Conservation (phyloP, 2,329 filamentous ascomycete species). For the Neobulgaria alba region DNA sequence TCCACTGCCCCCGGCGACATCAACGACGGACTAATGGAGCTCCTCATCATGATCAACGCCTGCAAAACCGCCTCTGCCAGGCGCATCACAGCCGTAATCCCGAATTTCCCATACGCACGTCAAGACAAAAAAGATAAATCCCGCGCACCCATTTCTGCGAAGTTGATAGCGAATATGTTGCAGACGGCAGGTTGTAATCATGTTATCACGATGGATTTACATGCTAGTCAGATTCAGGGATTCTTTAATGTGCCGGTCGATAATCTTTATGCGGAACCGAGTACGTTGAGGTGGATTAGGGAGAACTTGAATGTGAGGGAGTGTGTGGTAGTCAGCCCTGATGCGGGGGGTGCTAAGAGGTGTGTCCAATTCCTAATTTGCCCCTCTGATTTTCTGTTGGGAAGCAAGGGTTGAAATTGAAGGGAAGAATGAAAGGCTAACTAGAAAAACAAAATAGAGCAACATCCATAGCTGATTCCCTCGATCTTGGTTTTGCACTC, state of each 20-base stretch:
- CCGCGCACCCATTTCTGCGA: slow-evolving; percentile 91
- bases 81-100: slow-evolving; percentile 89
- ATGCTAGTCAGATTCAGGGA: slow-evolving; percentile 88
- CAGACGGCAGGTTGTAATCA: slow-evolving; percentile 89
- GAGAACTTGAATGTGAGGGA: slow-evolving; percentile 76
- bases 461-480: slow-evolving; percentile 83
- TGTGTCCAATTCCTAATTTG: slow-evolving; percentile 28
- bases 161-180: slow-evolving; percentile 95
- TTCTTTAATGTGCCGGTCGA: slow-evolving; percentile 79
- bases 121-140: slow-evolving; percentile 98
- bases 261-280: slow-evolving; percentile 89
- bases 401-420: too few relatives aligned
- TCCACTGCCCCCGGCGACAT: slow-evolving; percentile 92
- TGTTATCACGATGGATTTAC: slow-evolving; percentile 92
- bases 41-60: slow-evolving; percentile 96
- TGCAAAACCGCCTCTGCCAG: slow-evolving; percentile 80
- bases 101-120: slow-evolving; percentile 92
- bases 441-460: too few relatives aligned
- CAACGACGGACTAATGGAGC: slow-evolving; percentile 96
- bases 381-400: slow-evolving; percentile 1
- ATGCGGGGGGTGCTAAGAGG: slow-evolving; percentile 91
- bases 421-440: too few relatives aligned
- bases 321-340: slow-evolving; percentile 89
- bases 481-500: slow-evolving; percentile 84
- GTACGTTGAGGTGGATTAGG: slow-evolving; percentile 82